Evolutionary conservation across 371 early-diverging fungal species (phyloP).

Genomic region (Mucor lusitanicus): DNA sequence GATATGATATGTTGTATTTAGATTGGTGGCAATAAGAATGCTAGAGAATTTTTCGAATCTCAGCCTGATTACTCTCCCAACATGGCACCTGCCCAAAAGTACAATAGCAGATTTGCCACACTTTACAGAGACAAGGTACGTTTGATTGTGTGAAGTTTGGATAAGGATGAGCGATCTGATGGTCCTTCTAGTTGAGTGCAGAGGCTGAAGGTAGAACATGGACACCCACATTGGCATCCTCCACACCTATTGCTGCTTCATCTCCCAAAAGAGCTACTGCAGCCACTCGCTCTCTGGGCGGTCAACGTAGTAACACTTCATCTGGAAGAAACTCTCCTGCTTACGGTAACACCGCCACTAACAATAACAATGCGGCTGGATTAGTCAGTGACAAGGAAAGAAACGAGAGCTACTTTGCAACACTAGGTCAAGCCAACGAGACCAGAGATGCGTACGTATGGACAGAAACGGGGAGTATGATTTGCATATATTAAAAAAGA

Average conservation of each 20-base stretch:
- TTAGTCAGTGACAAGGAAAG: conserved; percentile 12
- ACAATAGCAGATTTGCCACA: conserved; percentile 83
- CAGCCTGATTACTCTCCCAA: conserved; percentile 81
- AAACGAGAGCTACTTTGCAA: conserved; percentile 27
- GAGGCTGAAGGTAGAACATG: conserved; percentile 77
- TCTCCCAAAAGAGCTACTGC: conserved; percentile 8
- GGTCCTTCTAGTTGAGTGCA: conserved; percentile 56
- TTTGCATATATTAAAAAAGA: neutral
- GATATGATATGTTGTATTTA: conserved; percentile 15
- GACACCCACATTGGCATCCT: conserved; percentile 40
- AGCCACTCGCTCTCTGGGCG: conserved; percentile 21
- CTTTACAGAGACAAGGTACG: conserved; percentile 88
- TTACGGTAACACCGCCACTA: neutral
- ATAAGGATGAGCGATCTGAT: neutral
- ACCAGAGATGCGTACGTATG: conserved; percentile 26
- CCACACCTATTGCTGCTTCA: neutral
- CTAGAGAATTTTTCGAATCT: conserved; percentile 82
- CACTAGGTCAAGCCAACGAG: conserved; percentile 19
- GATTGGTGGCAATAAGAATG: conserved; percentile 93
- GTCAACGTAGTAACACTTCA: conserved; percentile 22
- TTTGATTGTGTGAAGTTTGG: neutral
- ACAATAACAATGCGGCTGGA: conserved; percentile 11
- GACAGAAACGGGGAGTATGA: conserved; percentile 33
- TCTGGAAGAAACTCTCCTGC: conserved; percentile 21
- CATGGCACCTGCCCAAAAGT: conserved; percentile 85